These are phyloP conservation scores for Suillus placidus DNA, from an alignment of 768 basidiomycete genomes.

Conservation along the genomic window DNA sequence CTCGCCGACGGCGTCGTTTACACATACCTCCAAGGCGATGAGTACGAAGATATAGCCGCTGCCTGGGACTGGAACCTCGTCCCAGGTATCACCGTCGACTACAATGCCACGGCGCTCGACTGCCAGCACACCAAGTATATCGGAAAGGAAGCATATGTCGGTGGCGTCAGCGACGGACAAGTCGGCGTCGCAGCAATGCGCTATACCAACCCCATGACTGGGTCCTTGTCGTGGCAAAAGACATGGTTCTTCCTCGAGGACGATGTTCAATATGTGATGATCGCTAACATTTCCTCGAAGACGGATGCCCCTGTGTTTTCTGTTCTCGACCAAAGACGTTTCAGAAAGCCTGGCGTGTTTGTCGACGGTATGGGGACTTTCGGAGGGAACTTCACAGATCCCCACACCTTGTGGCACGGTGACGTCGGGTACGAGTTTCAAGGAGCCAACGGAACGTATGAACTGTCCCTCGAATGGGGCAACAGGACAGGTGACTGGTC, in stretches of 20 bases:
- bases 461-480: slow-evolving; percentile 47
- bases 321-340: slow-evolving; percentile 67
- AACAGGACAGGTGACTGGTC: slow-evolving; percentile 62
- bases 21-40: slow-evolving; percentile 65
- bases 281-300: slow-evolving; percentile 51
- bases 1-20: slow-evolving; percentile 65
- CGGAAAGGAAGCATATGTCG: slow-evolving; percentile 63
- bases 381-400: slow-evolving; percentile 12
- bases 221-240: slow-evolving; percentile 64
- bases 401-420: slow-evolving; percentile 61
- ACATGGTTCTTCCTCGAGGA: slow-evolving; percentile 73
- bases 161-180: slow-evolving; percentile 61
- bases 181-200: slow-evolving; percentile 66
- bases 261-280: slow-evolving; percentile 64
- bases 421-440: slow-evolving; percentile 63
- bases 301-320: slow-evolving; percentile 54
- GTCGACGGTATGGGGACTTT: slow-evolving; percentile 38
- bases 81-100: slow-evolving; percentile 72
- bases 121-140: slow-evolving; percentile 46
- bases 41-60: slow-evolving; percentile 74
- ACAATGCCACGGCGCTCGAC: slow-evolving; percentile 53
- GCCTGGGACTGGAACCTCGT: slow-evolving; percentile 81
- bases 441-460: slow-evolving; percentile 22
- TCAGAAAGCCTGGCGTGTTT: slow-evolving; percentile 41
- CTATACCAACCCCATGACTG: slow-evolving; percentile 65